Evolutionary conservation across 1,284 basidiomycete genomes (phyloP).

Genomic region (Cerrena zonata): DNA sequence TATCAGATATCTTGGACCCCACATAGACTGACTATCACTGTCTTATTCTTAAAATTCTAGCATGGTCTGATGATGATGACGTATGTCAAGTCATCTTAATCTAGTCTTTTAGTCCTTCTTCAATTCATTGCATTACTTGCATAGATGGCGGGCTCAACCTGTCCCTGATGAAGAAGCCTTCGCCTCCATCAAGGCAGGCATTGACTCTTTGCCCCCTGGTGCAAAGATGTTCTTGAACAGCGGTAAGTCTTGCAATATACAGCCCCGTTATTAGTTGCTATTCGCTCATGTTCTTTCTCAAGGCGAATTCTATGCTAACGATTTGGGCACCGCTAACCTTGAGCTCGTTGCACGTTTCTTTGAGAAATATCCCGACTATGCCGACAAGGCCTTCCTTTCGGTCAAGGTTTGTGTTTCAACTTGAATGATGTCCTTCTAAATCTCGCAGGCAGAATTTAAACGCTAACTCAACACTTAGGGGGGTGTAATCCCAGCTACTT

Average conservation of each 20-base stretch:
- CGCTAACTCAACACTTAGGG: no score
- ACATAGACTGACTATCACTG: conserved; percentile 4
- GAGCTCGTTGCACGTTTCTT: conserved; percentile 41
- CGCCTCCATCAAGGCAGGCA: conserved; percentile 56
- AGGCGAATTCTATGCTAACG: conserved; percentile 41
- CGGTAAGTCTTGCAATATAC: no score
- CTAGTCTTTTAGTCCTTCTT: not conserved
- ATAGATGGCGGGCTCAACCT: conserved; percentile 34
- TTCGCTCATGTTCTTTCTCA: no score
- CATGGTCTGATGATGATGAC: conserved; percentile 56
- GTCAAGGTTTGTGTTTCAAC: conserved; percentile 28
- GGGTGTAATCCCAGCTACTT: conserved; percentile 22
- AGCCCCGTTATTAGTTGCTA: no score
- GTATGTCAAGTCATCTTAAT: no score
- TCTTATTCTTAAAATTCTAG: conserved; percentile 17
- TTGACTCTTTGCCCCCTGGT: conserved; percentile 40
- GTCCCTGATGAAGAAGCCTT: conserved; percentile 55
- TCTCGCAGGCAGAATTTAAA: no score
- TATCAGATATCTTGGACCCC: no score
- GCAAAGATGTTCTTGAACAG: conserved; percentile 46
- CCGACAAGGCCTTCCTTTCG: conserved; percentile 44
- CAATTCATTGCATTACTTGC: not conserved
- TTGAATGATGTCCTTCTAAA: no score
- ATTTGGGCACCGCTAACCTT: conserved; percentile 33
- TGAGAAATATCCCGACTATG: conserved; percentile 48